A percentile compares a stretch with the other conserved stretches of the same genome.
Conservation (phyloP, 2,329 filamentous ascomycete genomes). For the Sclerotinia spermophila region DNA sequence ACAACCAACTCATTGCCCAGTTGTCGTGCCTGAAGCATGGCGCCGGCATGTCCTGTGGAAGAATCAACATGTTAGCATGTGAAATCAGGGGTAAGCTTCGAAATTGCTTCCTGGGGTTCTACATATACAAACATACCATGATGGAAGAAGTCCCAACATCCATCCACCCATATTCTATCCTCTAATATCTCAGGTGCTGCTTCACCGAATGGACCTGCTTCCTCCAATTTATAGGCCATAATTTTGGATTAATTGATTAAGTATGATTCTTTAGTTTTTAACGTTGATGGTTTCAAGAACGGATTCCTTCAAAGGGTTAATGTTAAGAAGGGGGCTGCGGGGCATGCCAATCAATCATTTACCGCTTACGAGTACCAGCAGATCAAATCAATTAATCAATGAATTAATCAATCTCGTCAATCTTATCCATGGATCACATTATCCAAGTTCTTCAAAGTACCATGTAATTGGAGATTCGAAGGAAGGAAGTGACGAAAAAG, state of each 20-base stretch:
- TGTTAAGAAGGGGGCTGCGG: slow-evolving; percentile 4
- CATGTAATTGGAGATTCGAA: background rate
- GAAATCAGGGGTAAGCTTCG: slow-evolving; percentile 1
- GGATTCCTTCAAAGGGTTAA: background rate
- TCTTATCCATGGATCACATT: background rate
- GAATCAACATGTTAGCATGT: slow-evolving; percentile 5
- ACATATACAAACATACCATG: slow-evolving; percentile 59
- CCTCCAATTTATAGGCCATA: slow-evolving; percentile 23
- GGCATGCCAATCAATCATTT: slow-evolving; percentile 1
- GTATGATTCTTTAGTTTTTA: background rate
- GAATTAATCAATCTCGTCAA: background rate
- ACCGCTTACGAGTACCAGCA: background rate
- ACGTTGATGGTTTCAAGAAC: background rate
- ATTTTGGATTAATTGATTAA: slow-evolving; percentile 9
- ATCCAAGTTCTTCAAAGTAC: background rate
- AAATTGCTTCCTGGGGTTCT: background rate
- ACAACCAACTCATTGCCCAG: slow-evolving; percentile 85
- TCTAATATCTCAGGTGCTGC: slow-evolving; percentile 41
- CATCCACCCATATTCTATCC: slow-evolving; percentile 93
- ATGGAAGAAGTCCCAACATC: slow-evolving; percentile 99
- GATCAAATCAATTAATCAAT: slow-evolving; percentile 4
- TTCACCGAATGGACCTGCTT: slow-evolving; percentile 31
- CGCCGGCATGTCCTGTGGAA: slow-evolving; percentile 78
- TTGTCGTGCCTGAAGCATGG: slow-evolving; percentile 92
- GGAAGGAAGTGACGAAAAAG: slow-evolving; percentile 7